Base-by-base conservation (phyloP, 1,284 basidiomycete species). In the Ganoderma leucocontextum region DNA sequence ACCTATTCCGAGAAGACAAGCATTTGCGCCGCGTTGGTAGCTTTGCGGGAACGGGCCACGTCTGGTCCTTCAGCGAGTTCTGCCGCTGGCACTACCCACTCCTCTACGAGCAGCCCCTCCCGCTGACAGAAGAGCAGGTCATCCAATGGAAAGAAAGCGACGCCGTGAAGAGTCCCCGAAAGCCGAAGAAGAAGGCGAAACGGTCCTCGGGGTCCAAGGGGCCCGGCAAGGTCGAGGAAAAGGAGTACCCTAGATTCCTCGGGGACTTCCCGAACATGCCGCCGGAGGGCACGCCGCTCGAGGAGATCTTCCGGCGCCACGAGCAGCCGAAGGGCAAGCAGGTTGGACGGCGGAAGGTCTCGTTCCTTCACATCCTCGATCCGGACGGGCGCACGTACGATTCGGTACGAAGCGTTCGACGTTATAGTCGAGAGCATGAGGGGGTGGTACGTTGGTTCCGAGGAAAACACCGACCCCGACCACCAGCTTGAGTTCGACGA, bases 31-130 rank as follows among this genome's bases (percentile, higher is more conserved):
- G 57, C 19, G 33, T 63, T 13, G 62, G 39, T 6, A 57, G 62
- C 25, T 63, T 63, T 25, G 25, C 44, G 6, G 62, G 62, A 7
- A 38, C 39, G 4, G 62, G 62, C 39, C 53, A 39, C 10, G 62
- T 25, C 38, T 63, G 62, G 62, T 63, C 62, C 13, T 63, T 44
- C 53, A 19, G 38, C 62, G 62, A 63, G 53, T 63, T 55, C n/a
- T 17, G 41, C 52, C 49, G 62, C 49, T 6, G 12, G 12, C 36
- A 36, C 5, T 63, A 63, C 22, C 52, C 36, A 9, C 49, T 55
- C 10, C 35, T 63, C 10, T n/a, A 29, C 10, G 35, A 38, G 12
- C n/a, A 39, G n/a, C 49, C 62, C 15, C 36, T 36, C 9, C 52
- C 62, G 13, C 25, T 52, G 0, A 55, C 36, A 9, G n/a, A 36